Evolutionary conservation across 2,329 filamentous ascomycete species (phyloP), one percentile per base, ranked within the genome.

Genomic region (Colletotrichum karsti): DNA sequence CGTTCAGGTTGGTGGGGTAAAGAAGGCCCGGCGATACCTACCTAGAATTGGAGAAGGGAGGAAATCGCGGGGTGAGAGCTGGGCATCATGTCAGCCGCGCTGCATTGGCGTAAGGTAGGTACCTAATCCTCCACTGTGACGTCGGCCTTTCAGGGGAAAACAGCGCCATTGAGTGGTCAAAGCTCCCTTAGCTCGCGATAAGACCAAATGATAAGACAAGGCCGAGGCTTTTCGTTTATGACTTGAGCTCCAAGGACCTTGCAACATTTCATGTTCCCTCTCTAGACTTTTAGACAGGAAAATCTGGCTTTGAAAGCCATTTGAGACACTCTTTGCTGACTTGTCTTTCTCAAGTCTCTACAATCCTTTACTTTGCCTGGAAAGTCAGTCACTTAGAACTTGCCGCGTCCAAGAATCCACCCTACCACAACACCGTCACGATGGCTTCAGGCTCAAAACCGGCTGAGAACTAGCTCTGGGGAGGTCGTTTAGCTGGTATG

Each of bases 401-500:
- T 28, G 7, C 2, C 5, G 15, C 5, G 20, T 2, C 12, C 8
- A 24, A 18, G 2, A 18, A 2, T 7, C 39, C 15, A 24, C 20
- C 10, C 39, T 15, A 24, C 20, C 8, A 22, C 10, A 50, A n/a
- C 15, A 42, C 12, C 26, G 35, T 30, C 48, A 74, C 54, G 37
- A 78, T 78, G 75, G 74, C 75, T 54, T 72, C 72, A 37, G 69
- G 58, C 63, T 72, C 74, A 28, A 77, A 77, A 69, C 73, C 74
- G 15, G 72, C 72, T 59, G 71, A 73, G 62, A 74, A 71, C 71
- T 79, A 80, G 77, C 76, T 80, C 22, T 76, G 81, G 85, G 84
- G 83, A 70, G 84, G 85, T 70, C 80, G 84, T 67, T 60, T 63
- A 13, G 60, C 58, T 12, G 79, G 80, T 82, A 73, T 9, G 74